phyloP scores from a whole-genome alignment of 2,329 filamentous ascomycete species.

The Neophaeococcomyces mojaviensis region DNA sequence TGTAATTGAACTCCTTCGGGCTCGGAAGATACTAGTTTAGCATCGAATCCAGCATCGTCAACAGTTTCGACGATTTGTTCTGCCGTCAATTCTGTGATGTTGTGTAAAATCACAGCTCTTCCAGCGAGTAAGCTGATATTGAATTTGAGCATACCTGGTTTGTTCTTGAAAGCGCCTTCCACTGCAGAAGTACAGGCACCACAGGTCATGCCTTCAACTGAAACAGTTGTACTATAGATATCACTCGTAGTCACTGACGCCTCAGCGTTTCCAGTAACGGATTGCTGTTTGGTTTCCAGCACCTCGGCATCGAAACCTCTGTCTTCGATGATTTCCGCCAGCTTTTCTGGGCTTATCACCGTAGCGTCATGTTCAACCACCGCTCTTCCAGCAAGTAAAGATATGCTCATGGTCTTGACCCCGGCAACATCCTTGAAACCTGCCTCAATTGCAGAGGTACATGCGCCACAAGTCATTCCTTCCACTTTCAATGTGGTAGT shows the following conservation, averaged over 20 bases:
- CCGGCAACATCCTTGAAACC: conserved; percentile 69
- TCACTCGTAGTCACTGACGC: conserved; percentile 29
- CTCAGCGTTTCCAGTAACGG: conserved; percentile 25
- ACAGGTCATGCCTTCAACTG: conserved; percentile 95
- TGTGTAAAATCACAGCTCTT: conserved; percentile 79
- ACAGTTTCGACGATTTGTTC: conserved; percentile 75
- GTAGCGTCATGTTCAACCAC: conserved; percentile 70
- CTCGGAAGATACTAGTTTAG: conserved; percentile 69
- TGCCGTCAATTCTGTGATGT: conserved; percentile 60
- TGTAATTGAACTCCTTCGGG: conserved; percentile 48
- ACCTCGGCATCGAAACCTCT: conserved; percentile 75
- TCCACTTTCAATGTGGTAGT: conserved; percentile 71
- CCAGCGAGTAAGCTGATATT: conserved; percentile 93
- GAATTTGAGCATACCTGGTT: conserved; percentile 76
- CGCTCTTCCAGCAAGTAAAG: conserved; percentile 74
- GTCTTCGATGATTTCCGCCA: conserved; percentile 54
- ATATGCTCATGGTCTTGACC: conserved; percentile 71
- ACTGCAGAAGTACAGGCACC: conserved; percentile 92
- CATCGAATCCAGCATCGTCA: conserved; percentile 84
- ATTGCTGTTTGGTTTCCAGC: conserved; percentile 54
- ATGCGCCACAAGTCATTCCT: conserved; percentile 88
- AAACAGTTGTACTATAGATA: conserved; percentile 67
- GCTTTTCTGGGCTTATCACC: conserved; percentile 44
- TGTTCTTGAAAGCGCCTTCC: conserved; percentile 68
- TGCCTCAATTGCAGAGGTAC: conserved; percentile 75